Evolutionary conservation across 352 stramenopile genomes (phyloP).

Genomic region (Pythium inflatum): DNA sequence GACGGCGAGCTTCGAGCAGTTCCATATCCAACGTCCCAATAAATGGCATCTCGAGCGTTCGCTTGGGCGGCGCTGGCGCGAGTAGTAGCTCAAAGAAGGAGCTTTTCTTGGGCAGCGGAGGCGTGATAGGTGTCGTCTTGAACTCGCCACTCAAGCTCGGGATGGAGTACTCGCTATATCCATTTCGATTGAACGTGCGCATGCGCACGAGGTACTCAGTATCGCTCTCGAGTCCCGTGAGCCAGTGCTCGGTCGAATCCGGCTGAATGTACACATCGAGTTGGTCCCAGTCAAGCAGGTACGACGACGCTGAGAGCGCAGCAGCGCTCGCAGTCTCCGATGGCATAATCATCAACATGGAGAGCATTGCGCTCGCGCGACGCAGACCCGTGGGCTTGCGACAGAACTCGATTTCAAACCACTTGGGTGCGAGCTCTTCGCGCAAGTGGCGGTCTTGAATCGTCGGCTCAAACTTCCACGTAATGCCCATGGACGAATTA

Average conservation of each 20-base stretch:
- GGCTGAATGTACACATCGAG: conserved; percentile 54
- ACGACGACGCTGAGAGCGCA: conserved; percentile 37
- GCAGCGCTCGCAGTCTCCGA: conserved; percentile 28
- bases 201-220: conserved; percentile 70
- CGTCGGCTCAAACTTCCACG: conserved; percentile 51
- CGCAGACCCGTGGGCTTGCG: conserved; percentile 57
- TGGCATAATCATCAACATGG: conserved; percentile 57
- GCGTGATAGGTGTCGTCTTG: conserved; percentile 28
- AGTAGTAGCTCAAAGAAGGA: conserved; percentile 27
- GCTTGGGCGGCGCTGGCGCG: neutral
- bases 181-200: conserved; percentile 62
- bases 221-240: conserved; percentile 53
- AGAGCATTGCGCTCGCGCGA: conserved; percentile 48
- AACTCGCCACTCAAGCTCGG: conserved; percentile 53
- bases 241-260: conserved; percentile 58
- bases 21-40: conserved; percentile 69
- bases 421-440: conserved; percentile 47
- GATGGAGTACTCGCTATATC: conserved; percentile 60
- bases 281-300: conserved; percentile 60
- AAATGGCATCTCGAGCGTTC: conserved; percentile 38
- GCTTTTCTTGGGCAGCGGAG: neutral
- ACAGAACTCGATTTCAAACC: conserved; percentile 65
- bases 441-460: conserved; percentile 35
- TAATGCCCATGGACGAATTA: conserved; percentile 52
- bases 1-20: conserved; percentile 51